Conservation (phyloP, 75 land plant genomes). For the Cupressus sempervirens region DNA sequence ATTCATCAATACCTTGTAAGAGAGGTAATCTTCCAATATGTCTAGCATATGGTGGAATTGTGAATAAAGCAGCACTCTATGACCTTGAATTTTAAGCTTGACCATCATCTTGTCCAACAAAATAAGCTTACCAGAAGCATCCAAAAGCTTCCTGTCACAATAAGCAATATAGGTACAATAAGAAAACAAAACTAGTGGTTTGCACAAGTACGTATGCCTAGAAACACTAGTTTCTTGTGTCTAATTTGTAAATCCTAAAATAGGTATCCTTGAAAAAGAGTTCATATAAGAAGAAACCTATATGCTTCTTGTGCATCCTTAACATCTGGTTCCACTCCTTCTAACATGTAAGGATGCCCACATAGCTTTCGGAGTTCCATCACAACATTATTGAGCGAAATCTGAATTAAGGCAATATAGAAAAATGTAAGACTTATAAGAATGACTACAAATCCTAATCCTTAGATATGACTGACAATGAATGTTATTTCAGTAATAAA, state of each 20-base stretch:
- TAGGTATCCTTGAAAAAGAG: not conserved
- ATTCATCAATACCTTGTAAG: slow-evolving; percentile 49
- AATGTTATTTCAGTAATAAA: not conserved
- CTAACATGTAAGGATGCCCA: slow-evolving; percentile 85
- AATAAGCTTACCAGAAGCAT: slow-evolving; percentile 79
- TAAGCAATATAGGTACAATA: not conserved
- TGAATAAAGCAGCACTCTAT: slow-evolving; percentile 87
- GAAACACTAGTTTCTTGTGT: not conserved
- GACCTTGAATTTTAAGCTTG: slow-evolving; percentile 81
- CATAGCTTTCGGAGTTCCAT: slow-evolving; percentile 97
- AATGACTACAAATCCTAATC: not conserved
- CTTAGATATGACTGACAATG: not conserved
- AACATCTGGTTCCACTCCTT: slow-evolving; percentile 78
- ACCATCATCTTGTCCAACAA: slow-evolving; percentile 92
- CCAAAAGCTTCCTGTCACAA: slow-evolving; percentile 63
- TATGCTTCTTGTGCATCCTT: slow-evolving; percentile 55
- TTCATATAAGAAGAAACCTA: slow-evolving; percentile 40
- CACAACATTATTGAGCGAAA: slow-evolving; percentile 91
- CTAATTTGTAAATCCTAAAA: not conserved
- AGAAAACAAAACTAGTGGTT: not conserved
- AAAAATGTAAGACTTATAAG: slow-evolving; percentile 59
- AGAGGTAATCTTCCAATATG: slow-evolving; percentile 80
- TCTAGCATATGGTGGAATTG: slow-evolving; percentile 93
- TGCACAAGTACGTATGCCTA: not conserved
- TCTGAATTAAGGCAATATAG: slow-evolving; percentile 33